These are phyloP conservation scores for Flaveria linearis DNA, from an alignment of 129 eudicot genomes.

Conservation along the genomic window DNA sequence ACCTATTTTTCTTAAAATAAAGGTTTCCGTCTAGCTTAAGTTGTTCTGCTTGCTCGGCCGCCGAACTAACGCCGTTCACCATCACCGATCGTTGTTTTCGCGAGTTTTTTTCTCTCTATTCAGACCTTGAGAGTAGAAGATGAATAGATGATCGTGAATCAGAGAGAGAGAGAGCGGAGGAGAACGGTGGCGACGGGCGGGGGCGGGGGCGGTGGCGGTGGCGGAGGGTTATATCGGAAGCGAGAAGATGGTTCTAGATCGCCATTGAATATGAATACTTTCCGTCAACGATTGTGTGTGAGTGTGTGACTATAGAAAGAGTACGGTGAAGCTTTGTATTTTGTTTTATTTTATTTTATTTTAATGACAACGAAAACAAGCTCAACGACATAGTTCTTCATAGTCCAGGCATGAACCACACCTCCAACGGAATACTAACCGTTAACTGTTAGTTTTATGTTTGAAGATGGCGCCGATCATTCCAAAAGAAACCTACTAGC, in stretches of 20 bases:
- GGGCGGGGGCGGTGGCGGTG: neutral
- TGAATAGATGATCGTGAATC: neutral
- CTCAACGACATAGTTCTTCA: too few relatives aligned
- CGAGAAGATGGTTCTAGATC: constrained; percentile 1
- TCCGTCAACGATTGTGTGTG: constrained; percentile 36
- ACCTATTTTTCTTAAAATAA: constrained; percentile 58
- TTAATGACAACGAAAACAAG: too few relatives aligned
- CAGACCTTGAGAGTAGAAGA: neutral
- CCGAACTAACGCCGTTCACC: constrained; percentile 42
- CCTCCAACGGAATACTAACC: too few relatives aligned
- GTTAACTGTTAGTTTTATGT: too few relatives aligned
- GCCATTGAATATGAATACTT: constrained; percentile 9
- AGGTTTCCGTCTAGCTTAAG: constrained; percentile 70
- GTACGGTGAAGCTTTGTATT: neutral
- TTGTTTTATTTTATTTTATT: too few relatives aligned
- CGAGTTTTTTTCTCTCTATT: constrained; percentile 13
- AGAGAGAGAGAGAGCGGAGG: neutral
- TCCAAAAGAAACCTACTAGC: too few relatives aligned
- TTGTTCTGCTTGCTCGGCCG: constrained; percentile 70
- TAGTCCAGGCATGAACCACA: too few relatives aligned
- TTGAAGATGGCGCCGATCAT: too few relatives aligned
- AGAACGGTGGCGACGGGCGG: constrained; percentile 11
- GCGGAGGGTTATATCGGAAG: constrained; percentile 11
- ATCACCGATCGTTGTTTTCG: constrained; percentile 16
- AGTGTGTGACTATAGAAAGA: constrained; percentile 12